phyloP scores from a whole-genome alignment of 257 asterid species.

The Solanum arcanum region DNA sequence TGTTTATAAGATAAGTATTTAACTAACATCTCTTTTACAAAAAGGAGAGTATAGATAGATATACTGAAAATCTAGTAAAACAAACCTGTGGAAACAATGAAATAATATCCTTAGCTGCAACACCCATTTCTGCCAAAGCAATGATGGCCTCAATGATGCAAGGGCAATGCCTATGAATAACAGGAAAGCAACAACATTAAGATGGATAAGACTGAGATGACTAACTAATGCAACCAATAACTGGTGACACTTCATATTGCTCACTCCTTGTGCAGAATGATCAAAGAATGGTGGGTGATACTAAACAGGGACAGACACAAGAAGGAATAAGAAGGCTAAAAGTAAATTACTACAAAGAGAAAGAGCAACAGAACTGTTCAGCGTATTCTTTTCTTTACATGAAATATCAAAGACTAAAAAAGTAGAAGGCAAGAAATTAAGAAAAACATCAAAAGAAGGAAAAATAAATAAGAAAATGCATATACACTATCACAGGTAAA shows the following conservation, averaged over 20 bases:
- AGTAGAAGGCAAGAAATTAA: not conserved
- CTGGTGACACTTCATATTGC: not conserved
- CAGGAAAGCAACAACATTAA: not conserved
- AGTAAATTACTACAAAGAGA: not conserved
- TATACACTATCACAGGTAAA: not conserved
- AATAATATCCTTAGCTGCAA: slow-evolving; percentile 64
- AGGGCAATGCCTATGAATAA: slow-evolving; percentile 64
- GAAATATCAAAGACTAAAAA: not conserved
- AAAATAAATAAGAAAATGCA: not conserved
- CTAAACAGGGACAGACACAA: not conserved
- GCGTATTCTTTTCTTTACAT: not conserved
- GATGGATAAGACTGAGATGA: not conserved
- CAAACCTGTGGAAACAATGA: slow-evolving; percentile 82
- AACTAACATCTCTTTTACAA: not conserved
- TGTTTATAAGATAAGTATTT: not conserved
- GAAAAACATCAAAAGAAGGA: not conserved
- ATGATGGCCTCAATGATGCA: slow-evolving; percentile 75
- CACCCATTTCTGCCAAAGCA: slow-evolving; percentile 92
- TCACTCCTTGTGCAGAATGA: not conserved
- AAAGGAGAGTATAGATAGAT: not conserved
- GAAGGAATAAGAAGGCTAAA: not conserved
- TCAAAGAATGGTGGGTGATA: not conserved
- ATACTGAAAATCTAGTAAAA: not conserved
- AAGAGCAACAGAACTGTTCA: not conserved
- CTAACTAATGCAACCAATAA: not conserved